phyloP scores from a whole-genome alignment of 495 filamentous ascomycete species.

The Daldinia concentrica region DNA sequence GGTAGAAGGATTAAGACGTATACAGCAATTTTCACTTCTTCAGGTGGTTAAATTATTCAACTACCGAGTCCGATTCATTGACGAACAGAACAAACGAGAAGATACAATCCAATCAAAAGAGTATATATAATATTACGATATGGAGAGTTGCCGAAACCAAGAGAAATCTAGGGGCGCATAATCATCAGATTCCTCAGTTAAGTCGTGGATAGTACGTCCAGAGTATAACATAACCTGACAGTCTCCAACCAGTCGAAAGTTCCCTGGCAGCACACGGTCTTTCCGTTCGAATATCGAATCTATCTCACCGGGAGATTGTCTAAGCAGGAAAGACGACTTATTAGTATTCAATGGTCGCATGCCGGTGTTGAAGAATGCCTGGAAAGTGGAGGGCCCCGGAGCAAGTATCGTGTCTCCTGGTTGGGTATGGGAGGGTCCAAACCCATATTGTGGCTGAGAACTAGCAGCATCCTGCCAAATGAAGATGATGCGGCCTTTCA shows the following conservation, averaged over 20 bases:
- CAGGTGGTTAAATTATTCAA: no score
- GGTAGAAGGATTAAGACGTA: no score
- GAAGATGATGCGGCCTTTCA: background rate
- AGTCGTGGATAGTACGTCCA: background rate
- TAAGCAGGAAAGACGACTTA: background rate
- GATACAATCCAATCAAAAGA: no score
- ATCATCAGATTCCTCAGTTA: background rate
- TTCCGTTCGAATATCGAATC: background rate
- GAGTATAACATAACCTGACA: background rate
- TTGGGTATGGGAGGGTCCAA: background rate
- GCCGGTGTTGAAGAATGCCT: background rate
- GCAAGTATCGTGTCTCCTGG: background rate
- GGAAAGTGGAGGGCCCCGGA: background rate
- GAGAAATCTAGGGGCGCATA: background rate
- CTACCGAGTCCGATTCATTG: no score
- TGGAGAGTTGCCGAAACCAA: background rate
- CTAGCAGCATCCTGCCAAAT: background rate
- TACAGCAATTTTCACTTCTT: no score
- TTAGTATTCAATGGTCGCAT: background rate
- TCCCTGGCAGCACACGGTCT: background rate
- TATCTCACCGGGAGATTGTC: background rate
- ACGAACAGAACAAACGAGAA: no score
- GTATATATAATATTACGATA: background rate
- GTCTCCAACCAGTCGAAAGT: background rate
- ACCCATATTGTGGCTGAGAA: background rate